Evolutionary conservation across 768 basidiomycete genomes (phyloP), one percentile per base, ranked within the genome.

Genomic region (Macrolepiota albuminosa): DNA sequence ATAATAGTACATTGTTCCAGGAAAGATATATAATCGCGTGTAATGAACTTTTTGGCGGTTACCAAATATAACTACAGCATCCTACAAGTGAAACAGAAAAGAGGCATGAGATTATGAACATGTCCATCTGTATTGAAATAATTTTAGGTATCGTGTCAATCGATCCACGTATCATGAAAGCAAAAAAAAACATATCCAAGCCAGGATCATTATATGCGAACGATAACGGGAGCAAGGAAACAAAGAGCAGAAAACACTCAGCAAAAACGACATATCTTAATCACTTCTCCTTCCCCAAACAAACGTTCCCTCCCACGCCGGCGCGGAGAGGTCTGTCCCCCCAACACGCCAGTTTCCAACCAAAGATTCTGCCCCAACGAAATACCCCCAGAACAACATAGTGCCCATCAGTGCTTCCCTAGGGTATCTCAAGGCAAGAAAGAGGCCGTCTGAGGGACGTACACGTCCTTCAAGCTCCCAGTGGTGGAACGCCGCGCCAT

Each of bases 321-420:
- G 85, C 10, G 73, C 66, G 6, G 76, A 68, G 3, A 76, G 73
- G 47, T 82, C 80, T 59, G 68, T 75, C 56, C 68, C 69, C 42
- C 78, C 80, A 64, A 75, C 73, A 49, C 89, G 77, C 90, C 89
- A 91, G 58, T 84, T 85, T 5, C 90, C 90, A 16, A 88, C 87
- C 61, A 91, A 81, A 58, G 81, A 88, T 59, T 80, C 72, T 9
- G 81, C 82, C 0, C 83, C 87, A 6, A 86, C 79, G 50, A 92
- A 62, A 67, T 90, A 91, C 6, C 90, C 90, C 36, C 84, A 87
- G 64, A 91, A 85, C 45, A 91, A 77, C 66, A 75, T 43, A 7
- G 50, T 54, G 24, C 42, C 31, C 24, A 39, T 46, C 9, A 3
- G 34, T 40, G 14, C 43, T 54, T 59, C 36, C 29, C 13, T 16